phyloP scores from a whole-genome alignment of 2,329 filamentous ascomycete species.

The Tolypocladium sp. region DNA sequence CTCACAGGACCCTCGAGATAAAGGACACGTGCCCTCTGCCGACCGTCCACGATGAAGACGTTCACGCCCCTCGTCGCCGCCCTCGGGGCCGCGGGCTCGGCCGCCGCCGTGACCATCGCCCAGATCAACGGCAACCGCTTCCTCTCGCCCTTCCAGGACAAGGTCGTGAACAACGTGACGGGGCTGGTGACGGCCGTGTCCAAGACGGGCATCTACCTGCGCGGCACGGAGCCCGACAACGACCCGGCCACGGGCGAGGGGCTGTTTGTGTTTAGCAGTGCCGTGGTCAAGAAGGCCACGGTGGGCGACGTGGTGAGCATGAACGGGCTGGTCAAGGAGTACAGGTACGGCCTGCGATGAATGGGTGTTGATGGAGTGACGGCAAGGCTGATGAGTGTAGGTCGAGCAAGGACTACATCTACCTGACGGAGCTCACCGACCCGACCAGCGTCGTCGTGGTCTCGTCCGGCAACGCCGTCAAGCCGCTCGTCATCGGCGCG shows the following conservation, averaged over 20 bases:
- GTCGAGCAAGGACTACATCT: conserved; percentile 46
- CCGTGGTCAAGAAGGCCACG: conserved; percentile 39
- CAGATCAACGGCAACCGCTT: conserved; percentile 59
- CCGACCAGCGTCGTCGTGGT: conserved; percentile 44
- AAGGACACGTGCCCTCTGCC: neutral
- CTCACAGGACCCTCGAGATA: neutral
- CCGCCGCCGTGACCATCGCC: conserved; percentile 38
- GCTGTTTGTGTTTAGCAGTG: conserved; percentile 53
- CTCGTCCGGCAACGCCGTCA: conserved; percentile 43
- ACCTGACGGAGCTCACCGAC: conserved; percentile 52
- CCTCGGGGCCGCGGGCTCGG: conserved; percentile 11
- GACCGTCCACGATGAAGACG: conserved; percentile 14
- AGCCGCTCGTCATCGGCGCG: conserved; percentile 51
- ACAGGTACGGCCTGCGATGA: conserved; percentile 25
- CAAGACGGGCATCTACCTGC: conserved; percentile 53
- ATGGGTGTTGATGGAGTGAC: conserved; percentile 35
- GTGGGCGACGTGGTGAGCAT: conserved; percentile 56
- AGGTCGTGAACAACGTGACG: conserved; percentile 47
- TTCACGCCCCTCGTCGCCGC: conserved; percentile 16
- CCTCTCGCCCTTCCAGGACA: conserved; percentile 49
- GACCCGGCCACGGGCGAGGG: conserved; percentile 53
- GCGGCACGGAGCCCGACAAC: conserved; percentile 46
- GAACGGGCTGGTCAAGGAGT: conserved; percentile 50
- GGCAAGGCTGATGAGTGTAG: conserved; percentile 49
- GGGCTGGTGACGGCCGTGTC: conserved; percentile 58